phyloP scores from a whole-genome alignment of 2,329 filamentous ascomycete species.

The Pseudogymnoascus sp. region DNA sequence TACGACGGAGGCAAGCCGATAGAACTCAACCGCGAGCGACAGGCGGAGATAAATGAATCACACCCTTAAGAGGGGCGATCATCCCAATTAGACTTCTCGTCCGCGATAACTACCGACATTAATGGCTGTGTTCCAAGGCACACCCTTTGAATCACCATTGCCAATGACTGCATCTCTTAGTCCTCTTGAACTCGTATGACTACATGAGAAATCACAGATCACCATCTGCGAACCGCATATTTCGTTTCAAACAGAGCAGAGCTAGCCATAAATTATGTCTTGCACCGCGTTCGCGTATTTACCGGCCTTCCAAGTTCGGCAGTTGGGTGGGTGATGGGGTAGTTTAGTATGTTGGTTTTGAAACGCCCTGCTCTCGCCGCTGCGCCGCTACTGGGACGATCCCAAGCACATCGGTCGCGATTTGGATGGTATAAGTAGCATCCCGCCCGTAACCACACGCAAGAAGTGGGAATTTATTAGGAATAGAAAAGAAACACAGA shows the following conservation, averaged over 20 bases:
- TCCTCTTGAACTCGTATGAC: background rate
- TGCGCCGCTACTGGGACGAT: background rate
- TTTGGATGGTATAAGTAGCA: conserved; percentile 2
- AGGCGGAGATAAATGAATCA: background rate
- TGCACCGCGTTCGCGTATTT: background rate
- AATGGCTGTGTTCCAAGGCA: conserved; percentile 2
- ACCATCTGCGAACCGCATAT: background rate
- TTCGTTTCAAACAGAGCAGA: background rate
- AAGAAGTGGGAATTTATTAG: conserved; percentile 1
- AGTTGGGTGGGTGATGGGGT: background rate
- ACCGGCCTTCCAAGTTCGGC: background rate
- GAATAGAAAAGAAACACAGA: background rate
- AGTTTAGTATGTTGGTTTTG: background rate
- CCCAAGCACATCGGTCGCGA: background rate
- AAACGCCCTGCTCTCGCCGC: background rate
- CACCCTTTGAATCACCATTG: background rate
- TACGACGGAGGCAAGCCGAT: background rate
- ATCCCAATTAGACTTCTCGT: background rate
- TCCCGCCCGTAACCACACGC: background rate
- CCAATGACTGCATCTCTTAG: background rate
- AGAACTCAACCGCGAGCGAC: background rate
- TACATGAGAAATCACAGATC: background rate
- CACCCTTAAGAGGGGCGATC: background rate
- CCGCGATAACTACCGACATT: background rate
- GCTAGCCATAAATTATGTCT: background rate